Evolutionary conservation across 1,284 basidiomycete genomes (phyloP).

Genomic region (Pholiota adiposa): DNA sequence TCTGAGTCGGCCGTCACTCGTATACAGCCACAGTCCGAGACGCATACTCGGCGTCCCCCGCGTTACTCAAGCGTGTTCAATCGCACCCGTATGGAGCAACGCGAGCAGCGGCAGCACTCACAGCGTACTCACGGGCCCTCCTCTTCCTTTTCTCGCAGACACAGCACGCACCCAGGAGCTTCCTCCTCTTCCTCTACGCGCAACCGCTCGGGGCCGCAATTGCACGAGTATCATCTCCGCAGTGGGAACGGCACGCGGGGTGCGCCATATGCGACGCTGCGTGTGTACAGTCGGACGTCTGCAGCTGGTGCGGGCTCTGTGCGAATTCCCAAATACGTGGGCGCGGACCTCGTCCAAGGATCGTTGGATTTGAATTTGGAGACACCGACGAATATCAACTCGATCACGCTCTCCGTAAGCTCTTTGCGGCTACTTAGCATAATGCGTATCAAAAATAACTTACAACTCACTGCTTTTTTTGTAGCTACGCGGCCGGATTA

Average conservation of each 20-base stretch:
- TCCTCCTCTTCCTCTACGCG: neutral
- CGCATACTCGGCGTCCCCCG: conserved; percentile 8
- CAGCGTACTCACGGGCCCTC: neutral
- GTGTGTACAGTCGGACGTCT: conserved; percentile 30
- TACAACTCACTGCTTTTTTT: neutral
- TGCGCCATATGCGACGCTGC: conserved; percentile 38
- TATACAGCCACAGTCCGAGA: neutral
- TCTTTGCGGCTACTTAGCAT: neutral
- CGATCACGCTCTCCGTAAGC: conserved; percentile 29
- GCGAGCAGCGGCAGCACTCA: conserved; percentile 4
- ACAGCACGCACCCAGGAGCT: neutral
- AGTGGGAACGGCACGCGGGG: conserved; percentile 23
- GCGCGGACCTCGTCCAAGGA: conserved; percentile 33
- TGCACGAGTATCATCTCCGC: conserved; percentile 22
- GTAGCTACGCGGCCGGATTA: conserved; percentile 38
- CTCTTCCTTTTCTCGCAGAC: neutral
- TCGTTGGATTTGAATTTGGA: conserved; percentile 35
- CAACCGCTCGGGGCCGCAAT: conserved; percentile 10
- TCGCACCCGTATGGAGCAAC: neutral
- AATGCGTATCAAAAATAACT: no score
- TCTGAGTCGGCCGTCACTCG: neutral
- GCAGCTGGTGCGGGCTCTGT: conserved; percentile 21
- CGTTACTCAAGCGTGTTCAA: conserved; percentile 21
- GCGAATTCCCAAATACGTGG: conserved; percentile 33
- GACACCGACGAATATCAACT: conserved; percentile 29